Conservation (phyloP, 306 rosid species). For the Fragaria nilgerrensis region DNA sequence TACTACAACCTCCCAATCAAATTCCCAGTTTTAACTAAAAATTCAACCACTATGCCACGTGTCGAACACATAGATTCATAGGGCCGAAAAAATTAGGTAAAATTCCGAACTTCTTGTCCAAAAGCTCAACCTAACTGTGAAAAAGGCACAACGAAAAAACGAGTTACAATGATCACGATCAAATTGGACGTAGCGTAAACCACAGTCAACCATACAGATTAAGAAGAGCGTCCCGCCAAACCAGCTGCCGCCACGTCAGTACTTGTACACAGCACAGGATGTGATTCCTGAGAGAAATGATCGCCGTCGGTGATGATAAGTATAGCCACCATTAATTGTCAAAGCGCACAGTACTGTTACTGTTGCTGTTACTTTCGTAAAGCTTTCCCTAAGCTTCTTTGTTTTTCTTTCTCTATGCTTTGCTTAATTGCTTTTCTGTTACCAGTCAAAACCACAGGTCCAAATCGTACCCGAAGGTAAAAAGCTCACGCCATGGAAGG, state of each 20-base stretch:
- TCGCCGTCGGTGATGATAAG: conserved; percentile 21
- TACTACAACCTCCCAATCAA: background rate
- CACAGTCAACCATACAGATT: conserved; percentile 14
- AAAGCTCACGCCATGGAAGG: conserved; percentile 8
- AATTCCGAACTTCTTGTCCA: background rate
- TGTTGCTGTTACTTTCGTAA: conserved; percentile 13
- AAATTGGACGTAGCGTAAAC: background rate
- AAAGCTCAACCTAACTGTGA: background rate
- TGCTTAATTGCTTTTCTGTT: background rate
- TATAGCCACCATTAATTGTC: background rate
- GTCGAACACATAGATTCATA: background rate
- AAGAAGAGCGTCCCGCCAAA: background rate
- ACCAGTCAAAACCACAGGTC: conserved; percentile 2
- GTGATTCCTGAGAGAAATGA: background rate
- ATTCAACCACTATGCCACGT: conserved; percentile 18
- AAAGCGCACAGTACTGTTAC: background rate
- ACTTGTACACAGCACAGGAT: background rate
- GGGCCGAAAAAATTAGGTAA: conserved; percentile 19
- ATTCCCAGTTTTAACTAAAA: background rate
- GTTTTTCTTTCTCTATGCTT: background rate
- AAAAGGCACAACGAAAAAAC: background rate
- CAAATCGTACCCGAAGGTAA: background rate
- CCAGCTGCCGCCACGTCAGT: background rate
- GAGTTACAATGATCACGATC: conserved; percentile 13
- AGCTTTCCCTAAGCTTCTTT: background rate